Percentiles rank a stretch among this genome's conserved stretches.
Evolutionary conservation across 345 rosid genomes (phyloP).

Genomic region (Salix brachista): DNA sequence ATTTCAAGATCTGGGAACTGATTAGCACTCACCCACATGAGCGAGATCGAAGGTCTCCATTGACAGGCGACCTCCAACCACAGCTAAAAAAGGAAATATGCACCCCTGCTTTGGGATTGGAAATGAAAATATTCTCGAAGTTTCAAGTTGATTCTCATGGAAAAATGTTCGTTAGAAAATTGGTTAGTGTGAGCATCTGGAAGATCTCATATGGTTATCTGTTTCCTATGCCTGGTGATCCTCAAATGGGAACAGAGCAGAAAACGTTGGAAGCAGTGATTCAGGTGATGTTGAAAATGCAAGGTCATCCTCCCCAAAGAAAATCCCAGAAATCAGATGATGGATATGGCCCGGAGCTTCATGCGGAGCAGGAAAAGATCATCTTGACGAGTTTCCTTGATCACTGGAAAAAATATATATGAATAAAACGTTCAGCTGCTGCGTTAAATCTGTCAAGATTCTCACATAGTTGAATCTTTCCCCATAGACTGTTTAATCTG

Average conservation of each 20-base stretch:
- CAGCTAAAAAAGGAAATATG: slow-evolving; percentile 40
- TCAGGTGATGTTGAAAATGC: slow-evolving; percentile 17
- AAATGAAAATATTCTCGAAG: background rate
- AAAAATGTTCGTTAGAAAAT: background rate
- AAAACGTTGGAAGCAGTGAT: slow-evolving; percentile 21
- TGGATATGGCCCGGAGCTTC: slow-evolving; percentile 30
- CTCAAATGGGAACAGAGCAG: slow-evolving; percentile 18
- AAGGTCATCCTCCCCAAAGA: slow-evolving; percentile 33
- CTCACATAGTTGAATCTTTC: background rate
- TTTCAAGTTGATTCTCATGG: too few species aligned
- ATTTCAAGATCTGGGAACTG: slow-evolving; percentile 17
- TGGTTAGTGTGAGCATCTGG: background rate
- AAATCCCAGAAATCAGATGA: slow-evolving; percentile 8
- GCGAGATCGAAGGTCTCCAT: slow-evolving; percentile 46
- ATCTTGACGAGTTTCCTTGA: slow-evolving; percentile 44
- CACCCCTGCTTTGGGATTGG: background rate
- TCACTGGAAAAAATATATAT: background rate
- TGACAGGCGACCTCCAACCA: slow-evolving; percentile 49
- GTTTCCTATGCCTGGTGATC: slow-evolving; percentile 13
- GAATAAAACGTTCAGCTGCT: background rate
- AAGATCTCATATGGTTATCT: background rate
- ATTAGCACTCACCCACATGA: slow-evolving; percentile 17
- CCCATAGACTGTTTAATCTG: background rate
- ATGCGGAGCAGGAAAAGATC: slow-evolving; percentile 53
- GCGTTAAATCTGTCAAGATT: background rate